Percentiles rank a stretch among this genome's conserved stretches.
These are phyloP conservation scores for Adansonia digitata DNA, from an alignment of 345 rosid genomes.

Conservation along the genomic window DNA sequence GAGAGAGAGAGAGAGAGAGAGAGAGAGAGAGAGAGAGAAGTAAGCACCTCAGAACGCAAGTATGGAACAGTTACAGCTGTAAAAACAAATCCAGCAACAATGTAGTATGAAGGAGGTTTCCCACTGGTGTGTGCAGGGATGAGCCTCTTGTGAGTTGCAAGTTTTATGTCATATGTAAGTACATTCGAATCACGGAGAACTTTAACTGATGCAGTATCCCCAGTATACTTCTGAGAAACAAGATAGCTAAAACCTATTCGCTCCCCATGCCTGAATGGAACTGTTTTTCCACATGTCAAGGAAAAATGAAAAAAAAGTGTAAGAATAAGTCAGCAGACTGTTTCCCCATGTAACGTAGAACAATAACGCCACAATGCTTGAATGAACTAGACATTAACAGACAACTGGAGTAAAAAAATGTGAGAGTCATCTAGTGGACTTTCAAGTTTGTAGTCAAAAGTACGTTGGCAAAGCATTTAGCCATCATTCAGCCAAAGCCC, in stretches of 20 bases:
- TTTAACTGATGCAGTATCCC: constrained; percentile 72
- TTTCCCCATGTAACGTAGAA: not conserved
- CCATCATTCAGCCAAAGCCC: not conserved
- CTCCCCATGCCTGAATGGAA: constrained; percentile 95
- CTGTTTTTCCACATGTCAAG: constrained; percentile 26
- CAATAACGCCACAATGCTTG: not conserved
- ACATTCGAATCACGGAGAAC: constrained; percentile 66
- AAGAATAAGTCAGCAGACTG: constrained; percentile 5
- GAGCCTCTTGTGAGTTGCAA: constrained; percentile 74
- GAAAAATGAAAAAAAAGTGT: constrained; percentile 3
- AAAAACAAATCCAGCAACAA: constrained; percentile 89
- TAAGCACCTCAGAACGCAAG: constrained; percentile 80
- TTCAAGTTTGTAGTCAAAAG: not conserved
- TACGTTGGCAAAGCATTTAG: not conserved
- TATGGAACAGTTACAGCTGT: constrained; percentile 84
- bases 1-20: not conserved
- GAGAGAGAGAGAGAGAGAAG: not conserved
- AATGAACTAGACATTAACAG: not conserved
- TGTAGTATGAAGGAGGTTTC: constrained; percentile 83
- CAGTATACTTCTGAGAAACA: constrained; percentile 84
- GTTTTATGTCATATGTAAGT: constrained; percentile 70
- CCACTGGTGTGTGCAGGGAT: constrained; percentile 79
- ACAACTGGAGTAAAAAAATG: not conserved
- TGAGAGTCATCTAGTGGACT: not conserved
- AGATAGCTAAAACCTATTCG: constrained; percentile 93